Percentiles rank a stretch among this genome's conserved stretches.
phyloP scores from a whole-genome alignment of 2,329 filamentous ascomycete species.

The Myriangium duriaei region DNA sequence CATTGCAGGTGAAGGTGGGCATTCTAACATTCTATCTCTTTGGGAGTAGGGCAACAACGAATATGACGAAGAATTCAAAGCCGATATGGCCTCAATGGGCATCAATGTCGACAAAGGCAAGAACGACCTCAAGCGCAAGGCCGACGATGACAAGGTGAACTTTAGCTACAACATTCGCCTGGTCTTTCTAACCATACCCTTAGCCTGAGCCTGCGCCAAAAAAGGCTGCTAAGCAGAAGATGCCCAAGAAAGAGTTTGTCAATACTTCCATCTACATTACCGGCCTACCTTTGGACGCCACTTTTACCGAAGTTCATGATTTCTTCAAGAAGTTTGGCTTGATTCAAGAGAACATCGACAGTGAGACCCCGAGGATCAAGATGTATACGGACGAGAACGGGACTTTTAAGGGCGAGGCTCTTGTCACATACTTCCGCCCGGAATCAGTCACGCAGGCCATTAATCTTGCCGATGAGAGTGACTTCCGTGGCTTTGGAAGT shows the following conservation, averaged over 20 bases:
- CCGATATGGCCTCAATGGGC: constrained; percentile 46
- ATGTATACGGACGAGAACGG: constrained; percentile 75
- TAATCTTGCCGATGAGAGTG: constrained; percentile 65
- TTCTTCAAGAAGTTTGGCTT: constrained; percentile 83
- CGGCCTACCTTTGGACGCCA: constrained; percentile 68
- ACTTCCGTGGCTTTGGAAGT: constrained; percentile 55
- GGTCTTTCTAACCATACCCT: too few species aligned
- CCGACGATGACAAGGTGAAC: constrained; percentile 22
- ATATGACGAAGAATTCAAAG: not conserved
- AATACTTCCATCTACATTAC: constrained; percentile 93
- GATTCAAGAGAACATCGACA: constrained; percentile 89
- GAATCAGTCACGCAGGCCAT: constrained; percentile 84
- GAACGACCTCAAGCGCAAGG: constrained; percentile 29
- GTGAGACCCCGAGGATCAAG: constrained; percentile 77
- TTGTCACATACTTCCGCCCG: constrained; percentile 85
- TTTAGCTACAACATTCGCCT: constrained; percentile 3
- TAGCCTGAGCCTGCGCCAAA: constrained; percentile 13
- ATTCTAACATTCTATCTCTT: constrained; percentile 9
- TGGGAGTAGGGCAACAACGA: not conserved
- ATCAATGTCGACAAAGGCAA: not conserved
- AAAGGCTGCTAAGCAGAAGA: constrained; percentile 30
- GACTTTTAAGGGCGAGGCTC: constrained; percentile 82
- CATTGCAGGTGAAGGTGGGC: too few species aligned
- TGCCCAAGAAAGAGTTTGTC: constrained; percentile 31
- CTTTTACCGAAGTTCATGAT: constrained; percentile 66